Base-by-base conservation (phyloP, 768 basidiomycete genomes). In the Coprinopsis marcescibilis region DNA sequence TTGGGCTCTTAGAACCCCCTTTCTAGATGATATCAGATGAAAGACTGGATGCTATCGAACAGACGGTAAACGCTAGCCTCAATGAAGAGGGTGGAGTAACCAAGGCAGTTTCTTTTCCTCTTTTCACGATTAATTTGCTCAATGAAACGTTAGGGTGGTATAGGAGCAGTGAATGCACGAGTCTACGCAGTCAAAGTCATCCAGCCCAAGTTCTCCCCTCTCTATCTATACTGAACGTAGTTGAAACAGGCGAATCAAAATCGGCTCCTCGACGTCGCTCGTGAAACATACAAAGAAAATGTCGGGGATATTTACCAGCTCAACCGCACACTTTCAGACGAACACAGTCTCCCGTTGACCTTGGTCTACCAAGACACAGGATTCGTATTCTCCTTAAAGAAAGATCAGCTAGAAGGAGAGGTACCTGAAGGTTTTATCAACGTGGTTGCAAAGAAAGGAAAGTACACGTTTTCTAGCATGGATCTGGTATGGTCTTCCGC, bases 231-330 rank as follows among this genome's bases (percentile, higher is more conserved):
- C 51, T 32, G 25, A 2, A 14, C 8, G 12, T 24, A 21, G 34
- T 33, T 14, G 24, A 10, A 26, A 26, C 20, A 30, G 15, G 86
- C 89, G 2, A 86, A 88, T 50, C 77, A 75, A 57, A 89, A 91
- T 54, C 79, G 80, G 23, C 71, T 95, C 8, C 81, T 99, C 24
- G 95, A 98, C 53, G 91, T 98, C 5, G 96, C 95, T 1, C 78
- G 96, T 2, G 91, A 91, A 61, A 94, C 94, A 0, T 97, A 85
- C 69, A 89, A 85, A 55, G 94, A 99, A 62, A 95, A 95, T 54
- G 75, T 95, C 35, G 77, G 80, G 13, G 95, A 99, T 57, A 90
- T 96, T 44, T 81, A 82, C 52, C 74, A 82, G 44, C 68, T 92
- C 27, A 78, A 78, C 49, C 68, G 70, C 13, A 67, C 65, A 0